Base-by-base conservation (phyloP, 2,329 filamentous ascomycete species). In the Pyrenochaeta sp. region DNA sequence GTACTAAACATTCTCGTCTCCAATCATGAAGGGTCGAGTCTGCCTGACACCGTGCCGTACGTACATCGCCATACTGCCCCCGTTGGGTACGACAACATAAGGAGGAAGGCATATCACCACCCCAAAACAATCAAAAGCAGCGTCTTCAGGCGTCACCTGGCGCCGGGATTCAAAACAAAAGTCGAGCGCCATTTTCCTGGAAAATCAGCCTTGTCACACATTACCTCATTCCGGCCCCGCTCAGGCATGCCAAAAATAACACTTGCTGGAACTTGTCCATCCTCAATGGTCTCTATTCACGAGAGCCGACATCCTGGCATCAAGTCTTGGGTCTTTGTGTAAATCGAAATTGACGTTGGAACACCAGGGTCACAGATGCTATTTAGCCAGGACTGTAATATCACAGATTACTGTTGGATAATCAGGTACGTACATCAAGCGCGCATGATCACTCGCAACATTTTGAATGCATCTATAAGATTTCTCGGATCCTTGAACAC, bases 331-430 rank as follows among this genome's bases (percentile, higher is more conserved):
- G 21, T 17, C 7, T 23, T 30, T 29, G 14, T 30, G 15, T 29
- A 42, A 52, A 49, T 20, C 17, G 21, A 37, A 11, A 12, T 20
- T 33, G 9, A 37, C 30, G 17, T 27, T 17, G 14, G 40, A 27
- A 45, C 20, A 14, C 42, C 51, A 29, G 3, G 45, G 27, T 23
- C 14, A 31, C 45, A 32, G 30, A 11, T 39, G 36, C 42, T 44
- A 46, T 46, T 55, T 55, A 55, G 31, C 52, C 47, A 50, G 52
- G 37, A 50, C 33, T 46, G 47, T 39, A 52, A 52, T 50, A 44
- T 45, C 44, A 42, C 37, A 55, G 36, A 55, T 47, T 46, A 32
- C 23, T 5, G 31, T 43, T 32, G 21, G 43, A 45, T 37, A 43
- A 47, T 33, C 52, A 46, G 36, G 45, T 42, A 46, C 41, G 30